Percentiles rank a stretch among this genome's conserved stretches.
phyloP scores from a whole-genome alignment of 306 rosid genomes.

The Castanea crenata region DNA sequence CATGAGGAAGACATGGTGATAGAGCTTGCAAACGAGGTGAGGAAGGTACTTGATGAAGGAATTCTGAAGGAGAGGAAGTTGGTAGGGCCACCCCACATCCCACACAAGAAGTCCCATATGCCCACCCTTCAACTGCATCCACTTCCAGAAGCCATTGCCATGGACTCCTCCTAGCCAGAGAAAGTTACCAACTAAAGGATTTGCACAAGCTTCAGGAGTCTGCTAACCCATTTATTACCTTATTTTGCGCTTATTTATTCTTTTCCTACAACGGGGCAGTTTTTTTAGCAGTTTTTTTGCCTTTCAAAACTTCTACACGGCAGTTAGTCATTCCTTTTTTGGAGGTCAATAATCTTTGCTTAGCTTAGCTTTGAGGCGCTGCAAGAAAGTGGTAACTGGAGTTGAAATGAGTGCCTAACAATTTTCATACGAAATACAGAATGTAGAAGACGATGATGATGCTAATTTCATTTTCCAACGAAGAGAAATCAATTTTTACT shows the following conservation, averaged over 20 bases:
- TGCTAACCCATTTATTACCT: constrained; percentile 33
- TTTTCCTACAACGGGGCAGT: not conserved
- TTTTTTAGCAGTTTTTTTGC: not conserved
- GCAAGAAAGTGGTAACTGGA: not conserved
- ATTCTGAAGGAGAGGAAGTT: constrained; percentile 50
- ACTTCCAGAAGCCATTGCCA: constrained; percentile 70
- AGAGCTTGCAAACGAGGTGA: constrained; percentile 90
- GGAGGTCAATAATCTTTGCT: too few relatives aligned
- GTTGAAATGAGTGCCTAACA: not conserved
- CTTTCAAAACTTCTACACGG: not conserved
- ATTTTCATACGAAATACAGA: not conserved
- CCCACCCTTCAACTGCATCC: constrained; percentile 54
- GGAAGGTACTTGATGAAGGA: constrained; percentile 65
- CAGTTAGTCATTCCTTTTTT: too few relatives aligned
- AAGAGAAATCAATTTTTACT: not conserved
- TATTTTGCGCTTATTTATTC: not conserved
- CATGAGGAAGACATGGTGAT: constrained; percentile 83
- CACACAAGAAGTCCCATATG: constrained; percentile 53
- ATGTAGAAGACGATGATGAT: not conserved
- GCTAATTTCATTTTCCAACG: not conserved
- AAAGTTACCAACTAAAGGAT: not conserved
- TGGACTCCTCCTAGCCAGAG: constrained; percentile 44
- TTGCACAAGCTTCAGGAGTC: constrained; percentile 14
- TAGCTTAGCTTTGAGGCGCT: constrained; percentile 18
- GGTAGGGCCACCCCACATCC: constrained; percentile 40